Base-by-base conservation (phyloP, 2,329 filamentous ascomycete species). In the Pseudogymnoascus sp. region DNA sequence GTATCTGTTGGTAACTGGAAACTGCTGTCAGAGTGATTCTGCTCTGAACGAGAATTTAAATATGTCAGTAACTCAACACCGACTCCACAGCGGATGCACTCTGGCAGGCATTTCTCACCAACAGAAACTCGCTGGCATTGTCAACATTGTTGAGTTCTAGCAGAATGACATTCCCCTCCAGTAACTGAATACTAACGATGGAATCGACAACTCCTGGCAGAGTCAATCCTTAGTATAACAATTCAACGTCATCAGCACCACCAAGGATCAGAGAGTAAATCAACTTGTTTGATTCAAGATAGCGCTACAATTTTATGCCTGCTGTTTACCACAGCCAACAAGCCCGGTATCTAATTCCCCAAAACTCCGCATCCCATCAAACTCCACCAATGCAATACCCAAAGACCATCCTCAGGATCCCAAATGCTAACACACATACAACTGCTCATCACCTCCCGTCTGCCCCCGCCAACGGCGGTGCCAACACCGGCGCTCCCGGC, bases 361-460 rank as follows among this genome's bases (percentile, higher is more conserved):
- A 33, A 25, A 56, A 33, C 28, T 33, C 47, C 47, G 1, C 28
- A 12, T 56, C n/a, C 47, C 25, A 56, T 33, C 25, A 56, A 31
- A 56, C 25, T 56, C 50, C 50, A 56, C 28, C 25, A 18, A 56
- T 56, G 50, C 28, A 21, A 14, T 56, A 33, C 28, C 25, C 50
- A 33, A 56, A 56, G 2, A 33, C 25, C 50, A 33, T 18, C 5
- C 8, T 8, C 50, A 18, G 23, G 25, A 33, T 33, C 50, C 50
- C 50, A 56, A 33, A 33, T 56, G 50, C 50, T 56, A 56, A 56
- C 50, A 8, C 50, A 33, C 50, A 16, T 56, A 56, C n/a, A 56
- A 18, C 5, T n/a, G 6, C 25, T 8, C 8, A 33, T 56, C 50
- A 56, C 28, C 25, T 33, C 33, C n/a, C 59, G 33, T 44, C 59